A percentile compares a stretch with the other conserved stretches of the same genome.
phyloP scores from a whole-genome alignment of 2,329 filamentous ascomycete genomes.

The Sarocladiaceae sp. region DNA sequence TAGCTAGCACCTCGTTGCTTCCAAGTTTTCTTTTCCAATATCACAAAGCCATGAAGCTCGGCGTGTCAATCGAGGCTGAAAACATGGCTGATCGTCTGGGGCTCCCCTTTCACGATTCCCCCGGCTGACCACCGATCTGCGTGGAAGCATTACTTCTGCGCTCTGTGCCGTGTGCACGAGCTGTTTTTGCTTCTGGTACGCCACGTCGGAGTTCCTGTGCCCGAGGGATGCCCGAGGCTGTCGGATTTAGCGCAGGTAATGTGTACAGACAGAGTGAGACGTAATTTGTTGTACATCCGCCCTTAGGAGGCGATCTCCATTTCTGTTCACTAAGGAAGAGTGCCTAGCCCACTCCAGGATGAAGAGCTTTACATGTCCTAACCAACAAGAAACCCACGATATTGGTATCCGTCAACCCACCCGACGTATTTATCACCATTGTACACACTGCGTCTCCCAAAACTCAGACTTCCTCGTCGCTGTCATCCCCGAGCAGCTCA shows the following conservation, averaged over 20 bases:
- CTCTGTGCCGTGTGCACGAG: neutral
- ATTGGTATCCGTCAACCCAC: neutral
- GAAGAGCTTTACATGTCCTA: neutral
- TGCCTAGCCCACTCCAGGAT: no score
- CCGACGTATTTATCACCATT: neutral
- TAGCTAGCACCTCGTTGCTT: no score
- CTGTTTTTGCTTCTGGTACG: neutral
- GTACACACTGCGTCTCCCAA: neutral
- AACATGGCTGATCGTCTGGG: no score
- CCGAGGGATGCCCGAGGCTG: neutral
- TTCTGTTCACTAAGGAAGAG: neutral
- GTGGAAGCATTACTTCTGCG: no score
- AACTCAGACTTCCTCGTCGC: conserved; percentile 72
- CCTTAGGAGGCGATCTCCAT: neutral
- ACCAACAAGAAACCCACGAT: neutral
- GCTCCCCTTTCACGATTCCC: no score
- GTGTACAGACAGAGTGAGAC: no score
- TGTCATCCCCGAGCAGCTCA: conserved; percentile 87
- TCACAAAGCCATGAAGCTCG: no score
- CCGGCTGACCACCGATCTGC: no score
- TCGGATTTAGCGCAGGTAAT: no score
- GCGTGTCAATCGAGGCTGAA: no score
- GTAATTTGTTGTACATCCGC: no score
- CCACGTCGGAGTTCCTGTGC: neutral
- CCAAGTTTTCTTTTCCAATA: no score